These are phyloP conservation scores for Chrysosporium queenslandicum DNA, from an alignment of 2,329 filamentous ascomycete species.

Conservation along the genomic window DNA sequence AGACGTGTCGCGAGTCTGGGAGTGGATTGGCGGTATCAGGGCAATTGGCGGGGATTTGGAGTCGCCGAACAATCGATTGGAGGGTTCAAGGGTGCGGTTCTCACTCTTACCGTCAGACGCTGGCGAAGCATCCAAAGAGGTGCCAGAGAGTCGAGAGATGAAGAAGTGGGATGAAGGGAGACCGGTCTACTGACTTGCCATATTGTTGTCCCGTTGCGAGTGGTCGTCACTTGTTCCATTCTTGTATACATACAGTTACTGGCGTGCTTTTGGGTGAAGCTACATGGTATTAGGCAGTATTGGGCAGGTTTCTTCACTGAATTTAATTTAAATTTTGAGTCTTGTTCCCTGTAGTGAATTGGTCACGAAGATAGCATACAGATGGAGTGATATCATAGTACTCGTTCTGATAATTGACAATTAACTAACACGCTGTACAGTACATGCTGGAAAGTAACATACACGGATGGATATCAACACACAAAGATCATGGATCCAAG, in stretches of 20 bases:
- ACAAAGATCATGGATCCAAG: not conserved
- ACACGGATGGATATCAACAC: constrained; percentile 2
- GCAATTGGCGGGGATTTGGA: constrained; percentile 37
- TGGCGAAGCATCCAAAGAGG: constrained; percentile 19
- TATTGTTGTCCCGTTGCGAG: not conserved
- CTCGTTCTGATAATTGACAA: too few relatives aligned
- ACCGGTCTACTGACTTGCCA: constrained; percentile 35
- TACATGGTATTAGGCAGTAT: too few relatives aligned
- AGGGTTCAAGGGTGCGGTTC: constrained; percentile 23
- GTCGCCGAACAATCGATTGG: constrained; percentile 20
- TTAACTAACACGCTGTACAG: not conserved
- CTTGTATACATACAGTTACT: constrained; percentile 3
- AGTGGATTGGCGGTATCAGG: constrained; percentile 54
- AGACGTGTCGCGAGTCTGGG: constrained; percentile 54
- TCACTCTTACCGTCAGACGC: constrained; percentile 22
- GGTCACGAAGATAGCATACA: too few relatives aligned
- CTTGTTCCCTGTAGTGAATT: too few relatives aligned
- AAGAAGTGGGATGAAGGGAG: constrained; percentile 41
- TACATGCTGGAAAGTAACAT: not conserved
- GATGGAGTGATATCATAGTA: too few relatives aligned
- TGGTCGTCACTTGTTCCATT: constrained; percentile 6
- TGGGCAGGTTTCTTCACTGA: not conserved
- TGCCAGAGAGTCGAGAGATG: constrained; percentile 25
- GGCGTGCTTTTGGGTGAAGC: not conserved
- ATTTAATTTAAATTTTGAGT: too few relatives aligned